Evolutionary conservation across 495 filamentous ascomycete species (phyloP).

Genomic region (Neurospora discreta): DNA sequence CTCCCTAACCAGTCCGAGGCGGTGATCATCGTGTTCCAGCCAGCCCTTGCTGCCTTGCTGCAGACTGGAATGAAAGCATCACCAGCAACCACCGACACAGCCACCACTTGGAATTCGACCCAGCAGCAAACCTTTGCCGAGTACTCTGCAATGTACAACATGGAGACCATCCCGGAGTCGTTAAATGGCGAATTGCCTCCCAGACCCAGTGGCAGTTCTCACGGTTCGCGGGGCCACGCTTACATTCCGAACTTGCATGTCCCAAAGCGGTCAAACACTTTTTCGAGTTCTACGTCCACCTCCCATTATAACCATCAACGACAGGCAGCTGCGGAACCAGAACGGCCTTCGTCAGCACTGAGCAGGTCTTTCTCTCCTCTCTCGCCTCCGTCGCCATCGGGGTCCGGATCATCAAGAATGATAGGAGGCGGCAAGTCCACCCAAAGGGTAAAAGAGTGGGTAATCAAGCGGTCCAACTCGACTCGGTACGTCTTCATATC

Average conservation of each 20-base stretch:
- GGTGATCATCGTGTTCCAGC: background rate
- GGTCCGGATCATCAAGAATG: background rate
- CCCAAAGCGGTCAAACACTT: background rate
- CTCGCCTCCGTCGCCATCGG: background rate
- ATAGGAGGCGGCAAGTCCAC: slow-evolving; percentile 7
- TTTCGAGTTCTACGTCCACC: background rate
- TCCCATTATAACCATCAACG: background rate
- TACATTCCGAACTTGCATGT: background rate
- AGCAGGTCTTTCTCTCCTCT: background rate
- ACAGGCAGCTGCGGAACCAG: background rate
- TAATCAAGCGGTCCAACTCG: slow-evolving; percentile 19
- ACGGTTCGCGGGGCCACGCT: background rate
- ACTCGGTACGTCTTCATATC: slow-evolving; percentile 6
- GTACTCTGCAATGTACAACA: background rate
- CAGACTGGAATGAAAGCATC: background rate
- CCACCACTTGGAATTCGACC: background rate
- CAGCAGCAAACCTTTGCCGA: background rate
- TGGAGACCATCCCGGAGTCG: background rate
- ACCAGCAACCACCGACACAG: background rate
- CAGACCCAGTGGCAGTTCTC: background rate
- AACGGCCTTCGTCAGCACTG: background rate
- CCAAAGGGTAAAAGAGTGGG: slow-evolving; percentile 16
- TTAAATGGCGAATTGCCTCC: background rate
- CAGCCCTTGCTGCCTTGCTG: background rate
- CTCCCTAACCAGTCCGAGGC: background rate